Conservation (phyloP, 2,329 filamentous ascomycete genomes). For the Sporothrix phasma region DNA sequence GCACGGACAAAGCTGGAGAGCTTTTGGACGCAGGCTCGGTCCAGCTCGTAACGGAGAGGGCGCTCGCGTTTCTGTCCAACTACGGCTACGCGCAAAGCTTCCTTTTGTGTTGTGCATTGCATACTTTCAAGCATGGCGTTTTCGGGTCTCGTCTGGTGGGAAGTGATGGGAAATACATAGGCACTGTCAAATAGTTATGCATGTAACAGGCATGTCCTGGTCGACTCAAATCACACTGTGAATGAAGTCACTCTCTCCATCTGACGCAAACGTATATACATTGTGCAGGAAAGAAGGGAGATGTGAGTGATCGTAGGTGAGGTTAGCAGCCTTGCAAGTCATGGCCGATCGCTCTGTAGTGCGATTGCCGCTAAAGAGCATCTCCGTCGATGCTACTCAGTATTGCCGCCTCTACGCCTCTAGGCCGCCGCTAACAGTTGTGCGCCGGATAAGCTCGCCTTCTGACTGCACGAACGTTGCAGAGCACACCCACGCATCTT, state of each 20-base stretch:
- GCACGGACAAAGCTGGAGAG: constrained; percentile 81
- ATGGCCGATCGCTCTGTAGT: not conserved
- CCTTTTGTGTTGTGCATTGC: not conserved
- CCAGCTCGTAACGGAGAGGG: not conserved
- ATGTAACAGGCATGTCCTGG: not conserved
- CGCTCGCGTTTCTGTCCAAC: not conserved
- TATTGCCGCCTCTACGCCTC: not conserved
- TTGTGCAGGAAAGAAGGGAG: not conserved
- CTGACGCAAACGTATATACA: not conserved
- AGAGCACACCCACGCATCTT: not conserved
- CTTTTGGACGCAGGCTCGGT: constrained; percentile 84
- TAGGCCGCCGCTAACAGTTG: constrained; percentile 1
- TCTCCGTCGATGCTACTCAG: not conserved
- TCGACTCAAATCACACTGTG: not conserved
- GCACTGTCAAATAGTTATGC: not conserved
- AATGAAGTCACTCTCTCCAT: not conserved
- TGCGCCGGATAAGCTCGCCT: not conserved
- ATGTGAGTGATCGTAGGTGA: too few relatives aligned
- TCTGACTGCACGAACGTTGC: not conserved
- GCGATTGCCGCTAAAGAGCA: not conserved
- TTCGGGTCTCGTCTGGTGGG: not conserved
- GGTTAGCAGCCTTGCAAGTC: not conserved
- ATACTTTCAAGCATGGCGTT: not conserved
- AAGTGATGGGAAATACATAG: not conserved
- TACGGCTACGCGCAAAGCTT: not conserved